These are phyloP conservation scores for Pythium aquatile DNA, from an alignment of 352 stramenopile species.

Conservation along the genomic window DNA sequence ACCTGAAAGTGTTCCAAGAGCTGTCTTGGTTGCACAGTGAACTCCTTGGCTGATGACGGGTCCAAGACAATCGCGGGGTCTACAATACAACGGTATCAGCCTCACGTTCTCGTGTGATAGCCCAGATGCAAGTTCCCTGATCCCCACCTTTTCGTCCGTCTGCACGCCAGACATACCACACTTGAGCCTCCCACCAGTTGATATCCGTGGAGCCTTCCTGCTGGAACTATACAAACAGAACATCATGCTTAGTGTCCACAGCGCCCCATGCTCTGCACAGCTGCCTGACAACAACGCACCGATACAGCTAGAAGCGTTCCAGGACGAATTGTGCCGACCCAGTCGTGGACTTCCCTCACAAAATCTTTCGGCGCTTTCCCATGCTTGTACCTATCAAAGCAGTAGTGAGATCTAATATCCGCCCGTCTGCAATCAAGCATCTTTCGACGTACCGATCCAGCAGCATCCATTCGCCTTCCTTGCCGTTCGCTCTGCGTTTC, in stretches of 20 bases:
- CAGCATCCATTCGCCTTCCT: slow-evolving; percentile 71
- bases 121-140: too few species aligned
- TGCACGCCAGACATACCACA: slow-evolving; percentile 78
- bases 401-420: not conserved
- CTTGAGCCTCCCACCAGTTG: slow-evolving; percentile 80
- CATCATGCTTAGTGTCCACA: not conserved
- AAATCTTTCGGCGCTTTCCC: slow-evolving; percentile 55
- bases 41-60: slow-evolving; percentile 34
- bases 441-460: slow-evolving; percentile 31
- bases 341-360: slow-evolving; percentile 53
- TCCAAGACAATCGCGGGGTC: slow-evolving; percentile 63
- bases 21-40: slow-evolving; percentile 45
- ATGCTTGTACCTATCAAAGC: slow-evolving; percentile 37
- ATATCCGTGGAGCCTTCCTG: slow-evolving; percentile 58
- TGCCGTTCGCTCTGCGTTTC: slow-evolving; percentile 53
- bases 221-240: slow-evolving; percentile 45
- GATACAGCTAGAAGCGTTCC: slow-evolving; percentile 60
- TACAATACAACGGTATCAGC: slow-evolving; percentile 9
- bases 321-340: slow-evolving; percentile 47
- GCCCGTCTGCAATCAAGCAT: not conserved
- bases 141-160: slow-evolving; percentile 55
- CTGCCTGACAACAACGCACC: slow-evolving; percentile 33
- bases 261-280: not conserved
- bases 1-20: slow-evolving; percentile 63
- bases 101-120: too few species aligned